phyloP scores from a whole-genome alignment of 2,329 filamentous ascomycete species.

The Lecanicillium sp. region DNA sequence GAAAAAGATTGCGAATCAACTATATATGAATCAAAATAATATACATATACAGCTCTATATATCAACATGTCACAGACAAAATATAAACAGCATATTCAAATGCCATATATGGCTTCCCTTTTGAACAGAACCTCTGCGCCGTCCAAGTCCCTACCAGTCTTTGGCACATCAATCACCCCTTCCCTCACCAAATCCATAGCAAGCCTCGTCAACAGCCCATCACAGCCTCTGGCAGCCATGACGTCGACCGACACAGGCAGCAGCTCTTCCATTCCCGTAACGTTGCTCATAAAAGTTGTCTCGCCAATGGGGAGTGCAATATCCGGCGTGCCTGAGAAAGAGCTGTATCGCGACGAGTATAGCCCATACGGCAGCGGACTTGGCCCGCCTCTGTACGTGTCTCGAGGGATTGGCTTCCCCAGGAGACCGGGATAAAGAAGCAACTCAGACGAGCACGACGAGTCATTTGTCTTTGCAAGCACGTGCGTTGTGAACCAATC shows the following conservation, averaged over 20 bases:
- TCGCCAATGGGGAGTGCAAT: constrained; percentile 34
- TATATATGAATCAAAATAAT: neutral
- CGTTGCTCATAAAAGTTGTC: constrained; percentile 27
- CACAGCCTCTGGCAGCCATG: constrained; percentile 35
- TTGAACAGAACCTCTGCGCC: constrained; percentile 17
- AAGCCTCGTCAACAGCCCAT: constrained; percentile 47
- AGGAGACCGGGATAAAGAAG: constrained; percentile 17
- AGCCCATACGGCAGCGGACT: constrained; percentile 5
- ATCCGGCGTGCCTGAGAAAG: constrained; percentile 16
- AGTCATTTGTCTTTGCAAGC: constrained; percentile 11
- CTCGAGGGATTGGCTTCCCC: constrained; percentile 9
- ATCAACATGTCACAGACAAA: neutral
- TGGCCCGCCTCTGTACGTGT: constrained; percentile 12
- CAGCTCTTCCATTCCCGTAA: constrained; percentile 29
- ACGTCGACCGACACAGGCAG: constrained; percentile 33
- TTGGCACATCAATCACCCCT: constrained; percentile 37
- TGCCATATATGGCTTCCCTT: constrained; percentile 9
- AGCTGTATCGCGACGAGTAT: constrained; percentile 21
- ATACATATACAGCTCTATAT: constrained; percentile 1
- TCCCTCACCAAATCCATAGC: constrained; percentile 40
- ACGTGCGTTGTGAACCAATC: constrained; percentile 23
- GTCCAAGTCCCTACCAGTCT: constrained; percentile 27
- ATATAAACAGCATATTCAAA: neutral
- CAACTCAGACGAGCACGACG: constrained; percentile 21
- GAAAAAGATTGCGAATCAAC: too few species aligned